phyloP scores from a whole-genome alignment of 2,329 filamentous ascomycete species.

The Aspergillus thermomutatus region DNA sequence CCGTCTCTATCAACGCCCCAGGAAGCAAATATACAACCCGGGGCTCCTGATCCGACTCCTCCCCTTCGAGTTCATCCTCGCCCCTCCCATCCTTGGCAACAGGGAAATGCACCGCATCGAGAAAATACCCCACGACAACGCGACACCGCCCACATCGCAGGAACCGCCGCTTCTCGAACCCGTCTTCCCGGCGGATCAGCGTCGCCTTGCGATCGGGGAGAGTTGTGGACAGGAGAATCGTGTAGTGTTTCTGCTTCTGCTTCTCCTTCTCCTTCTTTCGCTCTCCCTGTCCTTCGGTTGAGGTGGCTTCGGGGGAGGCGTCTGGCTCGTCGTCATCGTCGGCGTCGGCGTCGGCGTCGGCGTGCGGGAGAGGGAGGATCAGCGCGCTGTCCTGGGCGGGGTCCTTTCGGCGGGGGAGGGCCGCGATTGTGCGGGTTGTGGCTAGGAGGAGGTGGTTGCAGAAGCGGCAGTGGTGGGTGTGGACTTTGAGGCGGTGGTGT shows the following conservation, averaged over 20 bases:
- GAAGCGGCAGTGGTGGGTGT: conserved; percentile 60
- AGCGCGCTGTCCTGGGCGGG: conserved; percentile 52
- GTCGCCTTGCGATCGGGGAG: conserved; percentile 47
- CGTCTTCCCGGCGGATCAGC: conserved; percentile 56
- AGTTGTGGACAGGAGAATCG: conserved; percentile 52
- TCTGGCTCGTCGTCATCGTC: not conserved
- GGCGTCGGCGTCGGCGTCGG: conserved; percentile 4
- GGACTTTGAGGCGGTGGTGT: conserved; percentile 45
- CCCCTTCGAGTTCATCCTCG: not conserved
- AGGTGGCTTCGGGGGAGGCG: too few relatives aligned
- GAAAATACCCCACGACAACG: conserved; percentile 60
- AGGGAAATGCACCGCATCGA: conserved; percentile 52
- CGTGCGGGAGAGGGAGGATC: conserved; percentile 55
- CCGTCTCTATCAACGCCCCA: conserved; percentile 57
- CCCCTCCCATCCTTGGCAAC: conserved; percentile 4
- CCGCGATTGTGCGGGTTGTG: conserved; percentile 51
- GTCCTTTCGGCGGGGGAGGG: conserved; percentile 51
- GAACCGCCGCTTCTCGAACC: conserved; percentile 64
- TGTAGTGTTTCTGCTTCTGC: conserved; percentile 34
- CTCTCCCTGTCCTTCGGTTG: conserved; percentile 15
- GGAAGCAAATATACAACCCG: conserved; percentile 59
- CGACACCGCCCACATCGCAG: conserved; percentile 60
- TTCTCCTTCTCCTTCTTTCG: conserved; percentile 16
- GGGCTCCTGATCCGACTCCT: conserved; percentile 22
- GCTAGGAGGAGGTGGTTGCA: conserved; percentile 64